Percentiles rank a stretch among this genome's conserved stretches.
These are phyloP conservation scores for Starmerella sp. DNA, from an alignment of 805 yeast species.

Conservation along the genomic window DNA sequence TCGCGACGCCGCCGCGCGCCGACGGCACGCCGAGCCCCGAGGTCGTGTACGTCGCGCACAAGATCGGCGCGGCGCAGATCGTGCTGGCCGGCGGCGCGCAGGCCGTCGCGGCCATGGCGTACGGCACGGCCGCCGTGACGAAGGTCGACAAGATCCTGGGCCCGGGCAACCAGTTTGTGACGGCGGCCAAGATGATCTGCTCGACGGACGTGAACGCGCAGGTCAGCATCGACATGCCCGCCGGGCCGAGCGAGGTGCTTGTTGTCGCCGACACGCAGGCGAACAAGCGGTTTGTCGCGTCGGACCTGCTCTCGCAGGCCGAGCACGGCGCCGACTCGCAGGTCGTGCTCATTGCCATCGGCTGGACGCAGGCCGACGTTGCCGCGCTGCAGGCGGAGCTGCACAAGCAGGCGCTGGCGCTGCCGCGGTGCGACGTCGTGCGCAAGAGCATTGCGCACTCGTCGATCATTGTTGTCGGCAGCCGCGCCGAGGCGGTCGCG, in stretches of 20 bases:
- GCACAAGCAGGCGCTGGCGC: constrained; percentile 63
- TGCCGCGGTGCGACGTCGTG: constrained; percentile 89
- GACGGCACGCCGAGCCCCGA: constrained; percentile 94
- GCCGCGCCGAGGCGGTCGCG: constrained; percentile 70
- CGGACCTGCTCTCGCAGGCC: constrained; percentile 92
- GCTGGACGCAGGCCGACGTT: constrained; percentile 48
- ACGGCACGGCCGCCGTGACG: constrained; percentile 85
- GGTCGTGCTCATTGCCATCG: constrained; percentile 81
- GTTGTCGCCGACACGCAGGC: constrained; percentile 82
- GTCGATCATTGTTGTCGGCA: constrained; percentile 56
- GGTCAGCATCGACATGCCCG: constrained; percentile 98
- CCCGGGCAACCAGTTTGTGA: constrained; percentile 98
- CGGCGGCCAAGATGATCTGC: constrained; percentile 97
- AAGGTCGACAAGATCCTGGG: constrained; percentile 96
- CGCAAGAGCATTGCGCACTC: constrained; percentile 89
- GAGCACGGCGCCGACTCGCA: constrained; percentile 99
- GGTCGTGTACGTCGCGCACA: constrained; percentile 93
- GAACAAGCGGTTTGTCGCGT: constrained; percentile 94
- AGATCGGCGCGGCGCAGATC: constrained; percentile 81
- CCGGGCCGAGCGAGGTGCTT: constrained; percentile 96
- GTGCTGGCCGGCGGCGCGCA: constrained; percentile 99
- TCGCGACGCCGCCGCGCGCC: constrained; percentile 92
- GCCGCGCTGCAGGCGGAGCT: constrained; percentile 70
- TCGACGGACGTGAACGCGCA: constrained; percentile 91
- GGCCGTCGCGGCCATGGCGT: constrained; percentile 98